Conservation (phyloP, 78 protist genomes). For the Anaeramoeba ignava region DNA sequence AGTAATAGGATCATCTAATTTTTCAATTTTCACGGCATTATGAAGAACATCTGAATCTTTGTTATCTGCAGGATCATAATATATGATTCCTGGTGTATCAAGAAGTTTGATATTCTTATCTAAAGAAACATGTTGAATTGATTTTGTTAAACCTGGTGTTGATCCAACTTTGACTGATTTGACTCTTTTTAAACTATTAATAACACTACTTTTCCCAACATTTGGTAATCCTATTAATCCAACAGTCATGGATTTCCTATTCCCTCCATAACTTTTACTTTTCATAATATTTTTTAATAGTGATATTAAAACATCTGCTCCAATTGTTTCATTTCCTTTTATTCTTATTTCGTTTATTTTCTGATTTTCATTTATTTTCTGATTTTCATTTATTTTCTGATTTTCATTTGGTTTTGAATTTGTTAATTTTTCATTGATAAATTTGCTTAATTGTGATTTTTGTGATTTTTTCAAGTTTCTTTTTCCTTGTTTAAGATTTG, state of each 20-base stretch:
- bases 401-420: too few relatives aligned
- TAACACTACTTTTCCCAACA: conserved; percentile 88
- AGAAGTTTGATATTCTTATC: conserved; percentile 70
- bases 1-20: conserved; percentile 6
- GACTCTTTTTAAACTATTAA: conserved; percentile 81
- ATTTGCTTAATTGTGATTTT: too few relatives aligned
- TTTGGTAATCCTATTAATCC: conserved; percentile 93
- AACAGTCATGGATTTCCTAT: conserved; percentile 53
- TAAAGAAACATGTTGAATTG: conserved; percentile 49
- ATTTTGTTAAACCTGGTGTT: conserved; percentile 72
- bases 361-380: too few relatives aligned
- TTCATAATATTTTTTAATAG: too few relatives aligned
- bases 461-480: too few relatives aligned
- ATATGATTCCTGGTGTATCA: conserved; percentile 89
- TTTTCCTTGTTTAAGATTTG: too few relatives aligned
- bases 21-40: conserved; percentile 20
- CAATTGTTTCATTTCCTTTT: too few relatives aligned
- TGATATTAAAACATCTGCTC: too few relatives aligned
- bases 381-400: too few relatives aligned
- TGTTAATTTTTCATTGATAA: too few relatives aligned
- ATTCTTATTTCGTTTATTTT: too few relatives aligned
- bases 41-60: conserved; percentile 13
- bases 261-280: too few relatives aligned
- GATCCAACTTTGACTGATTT: conserved; percentile 66
- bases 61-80: not conserved